Conservation (phyloP, 2,329 filamentous ascomycete species). For the Aschersonia sp. region DNA sequence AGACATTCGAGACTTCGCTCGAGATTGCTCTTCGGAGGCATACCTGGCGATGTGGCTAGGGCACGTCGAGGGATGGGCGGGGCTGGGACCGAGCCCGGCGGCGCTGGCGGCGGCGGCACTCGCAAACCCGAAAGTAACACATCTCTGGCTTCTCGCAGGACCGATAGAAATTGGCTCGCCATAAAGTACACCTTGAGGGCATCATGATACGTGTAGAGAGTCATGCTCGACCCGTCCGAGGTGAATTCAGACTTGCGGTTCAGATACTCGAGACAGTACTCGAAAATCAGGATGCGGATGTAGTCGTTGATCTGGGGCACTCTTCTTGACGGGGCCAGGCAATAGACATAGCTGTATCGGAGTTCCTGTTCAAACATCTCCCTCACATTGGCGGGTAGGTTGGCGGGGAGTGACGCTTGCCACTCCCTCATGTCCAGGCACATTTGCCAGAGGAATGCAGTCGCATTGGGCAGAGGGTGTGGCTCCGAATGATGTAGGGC, state of each 20-base stretch:
- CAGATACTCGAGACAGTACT: slow-evolving; percentile 73
- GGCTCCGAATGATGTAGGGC: slow-evolving; percentile 69
- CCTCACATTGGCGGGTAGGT: slow-evolving; percentile 48
- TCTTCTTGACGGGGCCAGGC: slow-evolving; percentile 65
- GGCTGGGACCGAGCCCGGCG: slow-evolving; percentile 31
- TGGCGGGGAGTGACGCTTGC: slow-evolving; percentile 60
- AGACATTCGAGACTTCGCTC: slow-evolving; percentile 41
- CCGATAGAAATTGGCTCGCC: slow-evolving; percentile 46
- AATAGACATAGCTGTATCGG: slow-evolving; percentile 82
- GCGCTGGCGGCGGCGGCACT: slow-evolving; percentile 28
- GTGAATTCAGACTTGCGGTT: slow-evolving; percentile 54
- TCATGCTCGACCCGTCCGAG: slow-evolving; percentile 43
- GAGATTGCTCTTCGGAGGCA: slow-evolving; percentile 31
- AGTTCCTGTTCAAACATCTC: slow-evolving; percentile 78
- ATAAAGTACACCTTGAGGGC: slow-evolving; percentile 71
- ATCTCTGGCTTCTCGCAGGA: slow-evolving; percentile 42
- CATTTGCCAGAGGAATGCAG: slow-evolving; percentile 60
- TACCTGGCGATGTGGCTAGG: slow-evolving; percentile 11
- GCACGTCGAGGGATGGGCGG: slow-evolving; percentile 35
- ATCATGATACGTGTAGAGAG: slow-evolving; percentile 77
- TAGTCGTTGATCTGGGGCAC: slow-evolving; percentile 62
- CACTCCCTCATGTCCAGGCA: slow-evolving; percentile 67
- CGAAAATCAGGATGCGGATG: slow-evolving; percentile 68
- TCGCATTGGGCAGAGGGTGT: slow-evolving; percentile 50
- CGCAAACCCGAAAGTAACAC: slow-evolving; percentile 35